Conservation (phyloP, 2,329 filamentous ascomycete species). For the Ilyonectria sp. region DNA sequence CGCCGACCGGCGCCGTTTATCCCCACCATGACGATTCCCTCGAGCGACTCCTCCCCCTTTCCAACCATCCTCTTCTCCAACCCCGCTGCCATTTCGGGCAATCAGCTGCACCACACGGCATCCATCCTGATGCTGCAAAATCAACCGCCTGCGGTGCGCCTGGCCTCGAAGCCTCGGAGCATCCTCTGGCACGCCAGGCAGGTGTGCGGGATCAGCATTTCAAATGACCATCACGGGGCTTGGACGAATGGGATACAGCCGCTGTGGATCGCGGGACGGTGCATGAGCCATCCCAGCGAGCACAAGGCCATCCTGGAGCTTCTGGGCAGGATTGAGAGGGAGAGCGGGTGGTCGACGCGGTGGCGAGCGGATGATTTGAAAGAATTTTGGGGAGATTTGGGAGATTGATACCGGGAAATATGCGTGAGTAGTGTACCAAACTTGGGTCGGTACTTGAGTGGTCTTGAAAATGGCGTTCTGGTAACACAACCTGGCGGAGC, state of each 20-base stretch:
- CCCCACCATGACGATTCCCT: slow-evolving; percentile 53
- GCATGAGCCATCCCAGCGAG: slow-evolving; percentile 64
- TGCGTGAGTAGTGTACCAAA: not conserved
- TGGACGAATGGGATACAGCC: slow-evolving; percentile 69
- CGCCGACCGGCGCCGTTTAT: slow-evolving; percentile 54
- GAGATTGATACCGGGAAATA: slow-evolving; percentile 34
- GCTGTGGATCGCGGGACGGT: slow-evolving; percentile 66
- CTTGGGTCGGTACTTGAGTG: not conserved
- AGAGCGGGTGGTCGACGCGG: slow-evolving; percentile 67
- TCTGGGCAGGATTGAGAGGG: slow-evolving; percentile 64
- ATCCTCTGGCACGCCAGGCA: slow-evolving; percentile 68
- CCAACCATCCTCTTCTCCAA: slow-evolving; percentile 66
- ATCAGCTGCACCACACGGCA: slow-evolving; percentile 69
- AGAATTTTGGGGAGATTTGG: slow-evolving; percentile 64
- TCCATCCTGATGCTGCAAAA: slow-evolving; percentile 67
- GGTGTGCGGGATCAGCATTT: slow-evolving; percentile 67
- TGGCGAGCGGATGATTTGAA: slow-evolving; percentile 68
- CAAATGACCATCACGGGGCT: slow-evolving; percentile 68
- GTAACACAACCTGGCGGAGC: not conserved
- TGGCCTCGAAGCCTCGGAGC: slow-evolving; percentile 55
- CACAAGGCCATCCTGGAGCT: slow-evolving; percentile 61
- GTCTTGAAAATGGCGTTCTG: not conserved
- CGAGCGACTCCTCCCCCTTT: slow-evolving; percentile 63
- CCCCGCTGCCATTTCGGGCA: slow-evolving; percentile 67
- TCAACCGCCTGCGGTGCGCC: slow-evolving; percentile 56